Conservation (phyloP, 768 basidiomycete species). For the Cystofilobasidium capitatum region DNA sequence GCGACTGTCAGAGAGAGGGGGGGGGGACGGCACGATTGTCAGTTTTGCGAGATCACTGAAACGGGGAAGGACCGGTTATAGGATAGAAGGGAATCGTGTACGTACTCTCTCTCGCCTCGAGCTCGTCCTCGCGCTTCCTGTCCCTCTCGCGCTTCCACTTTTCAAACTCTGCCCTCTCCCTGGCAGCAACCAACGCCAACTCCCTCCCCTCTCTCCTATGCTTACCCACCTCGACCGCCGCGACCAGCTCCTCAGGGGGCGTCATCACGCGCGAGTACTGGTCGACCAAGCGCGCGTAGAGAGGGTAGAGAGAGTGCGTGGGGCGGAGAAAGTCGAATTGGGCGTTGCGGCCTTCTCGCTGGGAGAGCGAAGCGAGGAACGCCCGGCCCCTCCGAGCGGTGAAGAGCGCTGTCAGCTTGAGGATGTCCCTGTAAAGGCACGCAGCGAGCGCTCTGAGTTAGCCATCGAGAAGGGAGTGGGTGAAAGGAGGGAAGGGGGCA, state of each 20-base stretch:
- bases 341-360: constrained; percentile 84
- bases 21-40: constrained; percentile 5
- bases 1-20: constrained; percentile 50
- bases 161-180: constrained; percentile 80
- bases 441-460: neutral
- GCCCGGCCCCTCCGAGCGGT: constrained; percentile 80
- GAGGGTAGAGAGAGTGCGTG: constrained; percentile 88
- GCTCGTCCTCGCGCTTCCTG: constrained; percentile 76
- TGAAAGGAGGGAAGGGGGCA: neutral
- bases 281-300: constrained; percentile 94
- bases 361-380: constrained; percentile 75
- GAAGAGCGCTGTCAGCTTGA: constrained; percentile 92
- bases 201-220: constrained; percentile 54
- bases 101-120: constrained; percentile 48
- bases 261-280: constrained; percentile 86
- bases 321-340: constrained; percentile 97
- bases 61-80: neutral
- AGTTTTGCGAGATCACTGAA: neutral
- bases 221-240: constrained; percentile 47
- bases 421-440: constrained; percentile 59
- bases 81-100: neutral
- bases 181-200: constrained; percentile 65
- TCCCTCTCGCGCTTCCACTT: constrained; percentile 70
- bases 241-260: constrained; percentile 65
- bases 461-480: neutral